Percentiles rank a stretch among this genome's conserved stretches.
phyloP scores from a whole-genome alignment of 306 rosid species.

The Citrullus amarus region DNA sequence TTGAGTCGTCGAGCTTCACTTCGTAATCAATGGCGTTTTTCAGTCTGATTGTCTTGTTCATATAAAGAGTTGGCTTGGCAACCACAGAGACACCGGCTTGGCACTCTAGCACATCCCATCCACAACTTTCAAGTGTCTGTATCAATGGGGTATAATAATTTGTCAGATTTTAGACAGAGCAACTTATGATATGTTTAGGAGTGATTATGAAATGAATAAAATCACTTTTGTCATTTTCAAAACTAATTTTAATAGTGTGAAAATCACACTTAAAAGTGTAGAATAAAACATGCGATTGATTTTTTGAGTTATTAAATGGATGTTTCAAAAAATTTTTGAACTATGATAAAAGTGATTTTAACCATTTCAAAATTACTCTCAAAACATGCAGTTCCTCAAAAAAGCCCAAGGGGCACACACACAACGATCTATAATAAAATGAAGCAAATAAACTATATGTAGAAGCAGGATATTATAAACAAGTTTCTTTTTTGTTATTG shows the following conservation, averaged over 20 bases:
- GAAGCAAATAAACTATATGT: neutral
- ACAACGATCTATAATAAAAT: neutral
- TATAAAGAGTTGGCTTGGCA: constrained; percentile 75
- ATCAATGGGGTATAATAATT: constrained; percentile 3
- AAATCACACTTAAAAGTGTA: too few relatives aligned
- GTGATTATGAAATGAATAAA: too few relatives aligned
- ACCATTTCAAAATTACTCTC: too few relatives aligned
- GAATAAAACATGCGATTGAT: too few relatives aligned
- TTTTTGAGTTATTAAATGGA: too few relatives aligned
- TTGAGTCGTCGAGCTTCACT: constrained; percentile 48
- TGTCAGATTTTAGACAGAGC: neutral
- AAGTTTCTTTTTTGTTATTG: neutral
- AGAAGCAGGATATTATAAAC: neutral
- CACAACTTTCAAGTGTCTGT: constrained; percentile 59
- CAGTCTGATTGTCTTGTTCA: constrained; percentile 44
- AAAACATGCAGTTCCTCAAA: neutral
- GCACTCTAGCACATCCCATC: constrained; percentile 85
- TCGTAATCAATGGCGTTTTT: constrained; percentile 21
- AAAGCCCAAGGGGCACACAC: neutral
- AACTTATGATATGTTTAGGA: neutral
- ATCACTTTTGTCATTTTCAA: too few relatives aligned
- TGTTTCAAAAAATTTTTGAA: too few relatives aligned
- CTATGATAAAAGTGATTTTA: too few relatives aligned
- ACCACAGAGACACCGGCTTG: constrained; percentile 71
- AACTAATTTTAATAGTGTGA: too few relatives aligned